Conservation (phyloP, 805 yeast genomes). For the Ogataea degrootiae region DNA sequence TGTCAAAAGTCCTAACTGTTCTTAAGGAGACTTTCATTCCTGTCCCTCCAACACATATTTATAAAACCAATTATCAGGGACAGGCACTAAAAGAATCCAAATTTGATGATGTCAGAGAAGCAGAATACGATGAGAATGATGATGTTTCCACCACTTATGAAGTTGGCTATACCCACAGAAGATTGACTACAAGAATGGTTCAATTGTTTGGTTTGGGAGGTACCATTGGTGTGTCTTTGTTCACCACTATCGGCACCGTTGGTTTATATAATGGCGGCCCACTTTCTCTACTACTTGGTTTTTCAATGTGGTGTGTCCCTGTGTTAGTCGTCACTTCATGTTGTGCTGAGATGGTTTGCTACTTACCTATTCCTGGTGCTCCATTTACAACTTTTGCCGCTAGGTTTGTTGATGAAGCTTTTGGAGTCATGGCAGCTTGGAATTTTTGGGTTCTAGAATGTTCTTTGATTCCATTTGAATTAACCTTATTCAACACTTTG, state of each 20-base stretch:
- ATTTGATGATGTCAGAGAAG: neutral
- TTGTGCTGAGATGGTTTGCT: conserved; percentile 42
- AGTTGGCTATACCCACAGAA: conserved; percentile 18
- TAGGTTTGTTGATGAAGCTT: conserved; percentile 40
- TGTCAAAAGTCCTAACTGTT: neutral
- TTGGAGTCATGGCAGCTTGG: conserved; percentile 42
- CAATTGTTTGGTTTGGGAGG: conserved; percentile 38
- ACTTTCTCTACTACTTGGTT: conserved; percentile 34
- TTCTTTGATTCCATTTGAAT: conserved; percentile 45
- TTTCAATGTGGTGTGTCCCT: conserved; percentile 38
- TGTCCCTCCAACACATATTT: conserved; percentile 3
- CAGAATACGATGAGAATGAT: neutral
- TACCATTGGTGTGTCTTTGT: conserved; percentile 38
- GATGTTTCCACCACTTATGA: neutral
- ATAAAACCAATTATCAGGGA: neutral
- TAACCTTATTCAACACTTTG: conserved; percentile 52
- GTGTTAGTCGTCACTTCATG: conserved; percentile 37
- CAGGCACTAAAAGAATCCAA: neutral
- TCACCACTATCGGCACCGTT: conserved; percentile 33
- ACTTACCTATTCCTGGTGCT: conserved; percentile 39
- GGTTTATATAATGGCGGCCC: conserved; percentile 43
- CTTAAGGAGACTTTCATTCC: conserved; percentile 6
- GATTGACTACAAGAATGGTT: conserved; percentile 34
- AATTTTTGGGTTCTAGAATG: conserved; percentile 45
- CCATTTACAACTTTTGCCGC: conserved; percentile 44